Conservation (phyloP, 768 basidiomycete genomes). For the Russula vinacea region DNA sequence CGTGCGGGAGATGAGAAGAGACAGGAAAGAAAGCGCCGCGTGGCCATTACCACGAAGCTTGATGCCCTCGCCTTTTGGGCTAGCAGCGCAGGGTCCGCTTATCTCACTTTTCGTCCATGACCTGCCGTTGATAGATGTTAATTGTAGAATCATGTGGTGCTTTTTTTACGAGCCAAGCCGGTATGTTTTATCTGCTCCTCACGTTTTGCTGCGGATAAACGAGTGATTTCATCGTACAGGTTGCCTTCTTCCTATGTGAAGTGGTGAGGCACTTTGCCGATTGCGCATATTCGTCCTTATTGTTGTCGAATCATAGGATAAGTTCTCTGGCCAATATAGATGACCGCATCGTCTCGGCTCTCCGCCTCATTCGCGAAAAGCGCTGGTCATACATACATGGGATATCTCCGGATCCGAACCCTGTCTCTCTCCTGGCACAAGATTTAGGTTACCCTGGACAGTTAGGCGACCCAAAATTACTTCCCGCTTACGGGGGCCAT, state of each 20-base stretch:
- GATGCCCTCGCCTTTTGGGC: slow-evolving; percentile 77
- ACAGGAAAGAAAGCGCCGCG: slow-evolving; percentile 36
- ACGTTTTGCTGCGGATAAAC: slow-evolving; percentile 1
- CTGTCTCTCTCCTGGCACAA: slow-evolving; percentile 47
- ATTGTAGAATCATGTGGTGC: slow-evolving; percentile 80
- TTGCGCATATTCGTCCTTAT: neutral
- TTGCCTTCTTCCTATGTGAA: slow-evolving; percentile 66
- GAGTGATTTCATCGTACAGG: slow-evolving; percentile 35
- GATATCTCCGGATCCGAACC: slow-evolving; percentile 40
- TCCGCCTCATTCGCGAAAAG: slow-evolving; percentile 53
- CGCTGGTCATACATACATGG: slow-evolving; percentile 58
- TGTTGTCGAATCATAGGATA: slow-evolving; percentile 47
- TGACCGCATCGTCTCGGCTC: slow-evolving; percentile 49
- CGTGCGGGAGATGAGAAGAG: slow-evolving; percentile 33
- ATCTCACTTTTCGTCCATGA: neutral
- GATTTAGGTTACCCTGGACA: slow-evolving; percentile 56
- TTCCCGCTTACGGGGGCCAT: slow-evolving; percentile 63
- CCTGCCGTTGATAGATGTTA: neutral
- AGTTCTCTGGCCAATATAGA: slow-evolving; percentile 66
- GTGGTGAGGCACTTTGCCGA: slow-evolving; percentile 41
- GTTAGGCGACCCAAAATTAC: slow-evolving; percentile 58
- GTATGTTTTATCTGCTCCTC: slow-evolving; percentile 37
- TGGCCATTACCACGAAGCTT: slow-evolving; percentile 45
- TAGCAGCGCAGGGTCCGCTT: slow-evolving; percentile 64
- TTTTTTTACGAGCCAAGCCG: slow-evolving; percentile 75